Evolutionary conservation across 2,329 filamentous ascomycete species (phyloP), one percentile per base, ranked within the genome.

Genomic region (Neofusicoccum laricinum): DNA sequence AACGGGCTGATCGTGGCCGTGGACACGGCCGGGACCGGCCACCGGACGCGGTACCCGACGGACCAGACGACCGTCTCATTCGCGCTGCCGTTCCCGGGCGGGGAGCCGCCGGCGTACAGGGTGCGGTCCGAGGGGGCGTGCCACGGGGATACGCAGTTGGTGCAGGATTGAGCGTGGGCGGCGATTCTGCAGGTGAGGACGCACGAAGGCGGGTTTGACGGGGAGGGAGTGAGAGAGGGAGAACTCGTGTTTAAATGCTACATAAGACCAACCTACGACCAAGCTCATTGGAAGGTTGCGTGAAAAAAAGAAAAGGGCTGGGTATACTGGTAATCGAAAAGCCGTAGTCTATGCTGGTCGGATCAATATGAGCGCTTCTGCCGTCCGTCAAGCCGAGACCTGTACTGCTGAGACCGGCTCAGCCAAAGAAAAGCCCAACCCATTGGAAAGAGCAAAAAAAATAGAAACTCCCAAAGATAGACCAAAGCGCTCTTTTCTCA

Each of bases 1-100:
- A 70, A 71, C 4, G 74, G 73, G 4, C 51, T 77, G 38, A 40
- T 76, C 17, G 68, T 76, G 21, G 75, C 75, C 3, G 66, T 68
- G 2, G 75, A 77, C 62, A 73, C 70, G 1, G 69, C 64, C 5
- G 75, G 73, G 4, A 51, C 65, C 2, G 75, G 75, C 8, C 75
- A 77, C 64, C 63, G 69, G 11, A 76, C 73, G 0, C 64, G 40
- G 2, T 77, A 77, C 66, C 73, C 75, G 5, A 68, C 68, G 3
- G 73, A 77, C 64, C 64, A 71, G 59, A 63, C 68, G 34, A 76
- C 76, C 1, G 65, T 75, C 4, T 66, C 69, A 1, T 61, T 77
- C 14, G 58, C 67, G 8, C 68, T 73, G 6, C 74, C 72, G 1
- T 75, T 76, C 51, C 67, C 66, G 15, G 68, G 67, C 17, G 72